Base-by-base conservation (phyloP, 192 early-diverging fungal species). In the Entomortierella parvispora region DNA sequence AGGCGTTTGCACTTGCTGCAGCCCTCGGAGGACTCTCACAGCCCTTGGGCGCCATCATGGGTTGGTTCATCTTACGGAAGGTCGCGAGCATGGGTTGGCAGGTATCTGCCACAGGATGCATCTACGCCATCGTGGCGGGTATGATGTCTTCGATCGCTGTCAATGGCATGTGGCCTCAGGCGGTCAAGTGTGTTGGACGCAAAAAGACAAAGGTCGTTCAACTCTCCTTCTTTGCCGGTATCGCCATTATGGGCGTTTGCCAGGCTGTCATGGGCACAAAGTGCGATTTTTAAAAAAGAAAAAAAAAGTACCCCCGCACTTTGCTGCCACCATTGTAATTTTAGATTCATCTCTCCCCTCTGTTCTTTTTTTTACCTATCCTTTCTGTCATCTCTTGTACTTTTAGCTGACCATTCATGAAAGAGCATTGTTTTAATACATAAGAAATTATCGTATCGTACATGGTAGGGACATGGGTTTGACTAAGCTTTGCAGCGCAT, bases 121-220 rank as follows among this genome's bases (percentile, higher is more conserved):
- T 72, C 11, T 86, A 84, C 80, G 83, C 81, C 10, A 25, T 86
- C 29, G 83, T 86, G 4, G 82, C 83, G 33, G 85, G 85, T 2
- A 86, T 86, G 85, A 86, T 86, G 85, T 53, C 64, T n/a, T 70
- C 82, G 18, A 84, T 86, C 58, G 76, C 69, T 26, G 76, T 85
- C n/a, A 82, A 85, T 50, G 84, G 74, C 9, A 77, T 77, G 74
- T 77, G 74, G 74, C 74, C 74, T 1, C 74, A 77, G 55, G 74
- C 74, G 10, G 61, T 77, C 65, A 77, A 77, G n/a, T 77, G 74
- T 64, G 74, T 68, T 9, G 74, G 74, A 15, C 61, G 74, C 29
- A 68, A 64, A 14, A 37, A 37, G 17, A 77, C 74, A 2, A 77
- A 77, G 22, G 74, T 77, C 0, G 74, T 77, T 2, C 74, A 77